These are phyloP conservation scores for Aureobasidium sp. DNA, from an alignment of 2,329 filamentous ascomycete species.

Conservation along the genomic window DNA sequence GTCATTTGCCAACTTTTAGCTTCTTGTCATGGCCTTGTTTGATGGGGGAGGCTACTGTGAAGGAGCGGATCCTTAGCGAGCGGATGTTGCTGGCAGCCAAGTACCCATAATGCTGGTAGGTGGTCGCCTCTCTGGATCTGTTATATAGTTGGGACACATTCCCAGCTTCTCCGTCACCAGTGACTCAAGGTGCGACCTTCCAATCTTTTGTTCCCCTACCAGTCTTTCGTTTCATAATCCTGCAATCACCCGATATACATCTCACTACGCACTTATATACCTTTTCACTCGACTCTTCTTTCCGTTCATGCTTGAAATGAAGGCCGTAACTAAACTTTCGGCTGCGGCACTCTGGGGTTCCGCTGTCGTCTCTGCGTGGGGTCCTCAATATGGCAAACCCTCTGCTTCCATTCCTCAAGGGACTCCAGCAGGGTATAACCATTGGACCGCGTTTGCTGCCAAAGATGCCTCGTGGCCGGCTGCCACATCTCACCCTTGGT, in stretches of 20 bases:
- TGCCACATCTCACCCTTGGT: neutral
- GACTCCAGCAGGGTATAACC: neutral
- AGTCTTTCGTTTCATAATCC: neutral
- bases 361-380: neutral
- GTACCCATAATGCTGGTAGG: neutral
- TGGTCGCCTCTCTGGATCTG: neutral
- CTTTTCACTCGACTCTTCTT: neutral
- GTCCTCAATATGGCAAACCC: neutral
- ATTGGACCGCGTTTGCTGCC: neutral
- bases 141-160: slow-evolving; percentile 1
- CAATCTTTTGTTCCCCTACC: neutral
- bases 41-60: neutral
- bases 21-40: slow-evolving; percentile 3
- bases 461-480: neutral
- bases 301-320: neutral
- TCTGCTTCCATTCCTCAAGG: neutral
- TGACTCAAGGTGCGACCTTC: neutral
- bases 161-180: neutral
- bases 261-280: neutral
- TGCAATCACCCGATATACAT: neutral
- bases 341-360: slow-evolving; percentile 5
- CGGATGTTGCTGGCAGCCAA: neutral
- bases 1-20: slow-evolving; percentile 9
- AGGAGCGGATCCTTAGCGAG: neutral
- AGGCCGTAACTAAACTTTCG: neutral